Evolutionary conservation across 169 alveolate genomes (phyloP).

Genomic region (Theileria equi): DNA sequence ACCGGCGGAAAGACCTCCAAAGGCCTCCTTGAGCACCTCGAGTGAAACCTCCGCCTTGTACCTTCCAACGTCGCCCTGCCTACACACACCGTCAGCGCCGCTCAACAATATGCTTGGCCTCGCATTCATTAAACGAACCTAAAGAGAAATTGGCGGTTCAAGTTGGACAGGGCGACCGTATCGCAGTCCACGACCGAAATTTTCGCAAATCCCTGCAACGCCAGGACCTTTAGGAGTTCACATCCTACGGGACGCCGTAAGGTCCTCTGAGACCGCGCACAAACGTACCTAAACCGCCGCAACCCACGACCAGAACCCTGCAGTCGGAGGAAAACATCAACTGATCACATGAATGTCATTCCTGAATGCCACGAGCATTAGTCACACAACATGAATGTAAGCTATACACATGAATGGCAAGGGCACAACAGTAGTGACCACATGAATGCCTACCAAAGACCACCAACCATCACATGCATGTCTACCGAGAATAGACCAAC

Average conservation of each 20-base stretch:
- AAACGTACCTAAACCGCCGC: no score
- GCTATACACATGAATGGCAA: no score
- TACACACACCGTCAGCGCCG: constrained; percentile 1
- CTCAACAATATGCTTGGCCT: constrained; percentile 2
- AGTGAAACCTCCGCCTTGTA: constrained; percentile 33
- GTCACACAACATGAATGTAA: no score
- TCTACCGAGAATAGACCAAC: no score
- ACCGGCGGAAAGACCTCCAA: background rate
- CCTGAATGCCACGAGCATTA: no score
- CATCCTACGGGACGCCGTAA: constrained; percentile 54
- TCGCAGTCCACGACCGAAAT: constrained; percentile 66
- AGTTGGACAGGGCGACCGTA: constrained; percentile 59
- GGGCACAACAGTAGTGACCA: no score
- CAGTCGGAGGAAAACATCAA: no score
- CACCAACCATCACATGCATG: no score
- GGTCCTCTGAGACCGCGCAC: no score
- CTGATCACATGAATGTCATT: no score
- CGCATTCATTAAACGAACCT: constrained; percentile 23
- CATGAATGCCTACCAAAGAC: no score
- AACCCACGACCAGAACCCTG: no score
- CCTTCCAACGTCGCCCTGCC: constrained; percentile 18
- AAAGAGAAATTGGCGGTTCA: constrained; percentile 64
- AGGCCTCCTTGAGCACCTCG: background rate
- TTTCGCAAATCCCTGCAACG: constrained; percentile 16
- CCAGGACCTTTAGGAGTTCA: constrained; percentile 61